Base-by-base conservation (phyloP, 2,329 filamentous ascomycete species). In the Colletotrichum eremochloae region DNA sequence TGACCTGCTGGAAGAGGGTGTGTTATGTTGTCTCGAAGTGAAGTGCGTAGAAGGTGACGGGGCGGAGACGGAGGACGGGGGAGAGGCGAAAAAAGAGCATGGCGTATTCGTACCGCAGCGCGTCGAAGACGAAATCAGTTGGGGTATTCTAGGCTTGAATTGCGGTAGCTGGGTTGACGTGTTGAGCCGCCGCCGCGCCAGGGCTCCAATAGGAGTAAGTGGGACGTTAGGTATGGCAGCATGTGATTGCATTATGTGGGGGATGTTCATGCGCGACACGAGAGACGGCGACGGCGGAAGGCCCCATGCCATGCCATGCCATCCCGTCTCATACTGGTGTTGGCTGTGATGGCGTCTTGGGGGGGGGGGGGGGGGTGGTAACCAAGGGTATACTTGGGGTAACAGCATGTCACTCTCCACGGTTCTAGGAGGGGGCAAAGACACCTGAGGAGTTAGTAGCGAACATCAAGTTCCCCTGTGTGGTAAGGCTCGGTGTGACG, bases 201-300 rank as follows among this genome's bases (percentile, higher is more conserved):
- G 69, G 69, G 66, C 58, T 64, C 65, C 58, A 72, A 64, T 64
- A 68, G 66, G 66, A 72, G 69, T 52, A 56, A 33, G 65, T 69
- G 69, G 60, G 66, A 63, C 69, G 66, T 69, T 69, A 55, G 20
- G 55, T 50, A 46, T 68, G 65, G 69, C 60, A 69, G 69, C 69
- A 72, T 72, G 69, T 72, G 69, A 72, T 69, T 72, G 52, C 46
- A 69, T 64, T 64, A 40, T 69, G 69, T 72, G 69, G 69, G 69
- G 60, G 66, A 72, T 64, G 69, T 72, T 69, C 69, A 69, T 69
- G 69, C 69, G 66, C 66, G 33, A 50, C 44, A 52, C n/a, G 46
- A 38, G 42, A 29, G 42, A 62, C 42, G 42, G 58, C 58, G 29
- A 24, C 24, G 24, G 24, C 24, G 24, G 24, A 24, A 24, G 24